These are phyloP conservation scores for Leptosphaerulina australis DNA, from an alignment of 2,329 filamentous ascomycete genomes.

Conservation along the genomic window DNA sequence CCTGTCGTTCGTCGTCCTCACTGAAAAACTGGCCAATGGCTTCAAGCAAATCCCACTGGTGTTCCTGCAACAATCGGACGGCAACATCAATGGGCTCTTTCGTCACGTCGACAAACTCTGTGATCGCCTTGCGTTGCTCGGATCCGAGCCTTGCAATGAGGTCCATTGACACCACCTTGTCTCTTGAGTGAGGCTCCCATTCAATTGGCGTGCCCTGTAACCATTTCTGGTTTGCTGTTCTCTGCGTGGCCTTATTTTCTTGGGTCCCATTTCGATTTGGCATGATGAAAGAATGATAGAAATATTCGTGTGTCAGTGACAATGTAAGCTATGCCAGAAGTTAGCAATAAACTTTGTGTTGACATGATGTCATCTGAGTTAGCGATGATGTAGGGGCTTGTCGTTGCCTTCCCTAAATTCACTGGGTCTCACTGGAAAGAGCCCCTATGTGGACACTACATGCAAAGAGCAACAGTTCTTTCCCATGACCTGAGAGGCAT, in stretches of 20 bases:
- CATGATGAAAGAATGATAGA: too few species aligned
- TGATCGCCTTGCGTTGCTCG: neutral
- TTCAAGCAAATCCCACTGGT: constrained; percentile 9
- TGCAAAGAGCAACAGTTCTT: too few species aligned
- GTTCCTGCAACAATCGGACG: neutral
- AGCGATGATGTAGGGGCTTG: neutral
- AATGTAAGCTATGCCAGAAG: neutral
- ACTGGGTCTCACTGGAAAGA: neutral
- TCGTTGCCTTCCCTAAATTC: neutral
- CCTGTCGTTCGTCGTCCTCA: neutral
- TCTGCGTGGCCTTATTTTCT: too few species aligned
- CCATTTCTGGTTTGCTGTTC: neutral
- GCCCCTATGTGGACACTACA: neutral
- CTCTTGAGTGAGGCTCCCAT: neutral
- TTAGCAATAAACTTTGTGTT: neutral
- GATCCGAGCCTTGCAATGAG: neutral
- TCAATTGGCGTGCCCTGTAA: neutral
- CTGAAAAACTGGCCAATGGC: constrained; percentile 2
- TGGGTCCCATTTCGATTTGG: too few species aligned
- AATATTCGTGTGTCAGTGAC: too few species aligned
- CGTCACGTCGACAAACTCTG: constrained; percentile 1
- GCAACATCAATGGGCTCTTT: constrained; percentile 1
- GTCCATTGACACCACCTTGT: neutral
- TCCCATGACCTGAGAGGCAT: too few species aligned
- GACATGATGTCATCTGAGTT: neutral